Conservation (phyloP, 192 early-diverging fungal species). For the Coemansia sp. region DNA sequence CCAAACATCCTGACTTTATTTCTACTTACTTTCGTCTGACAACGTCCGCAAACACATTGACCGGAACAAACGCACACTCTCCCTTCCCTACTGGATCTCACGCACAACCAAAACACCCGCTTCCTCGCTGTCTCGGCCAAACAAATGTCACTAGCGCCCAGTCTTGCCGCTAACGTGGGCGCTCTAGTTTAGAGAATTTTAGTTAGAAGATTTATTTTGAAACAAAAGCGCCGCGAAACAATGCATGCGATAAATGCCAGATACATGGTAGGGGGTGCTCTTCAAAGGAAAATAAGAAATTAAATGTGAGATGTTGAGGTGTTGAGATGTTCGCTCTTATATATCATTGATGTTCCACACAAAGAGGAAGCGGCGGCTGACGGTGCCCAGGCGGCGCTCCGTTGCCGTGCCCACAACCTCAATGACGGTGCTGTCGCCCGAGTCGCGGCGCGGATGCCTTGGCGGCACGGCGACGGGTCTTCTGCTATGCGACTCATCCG, state of each 20-base stretch:
- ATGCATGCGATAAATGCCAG: background rate
- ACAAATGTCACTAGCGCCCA: too few relatives aligned
- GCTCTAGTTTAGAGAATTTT: too few relatives aligned
- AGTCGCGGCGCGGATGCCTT: conserved; percentile 14
- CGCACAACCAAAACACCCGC: too few relatives aligned
- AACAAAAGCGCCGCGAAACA: conserved; percentile 1
- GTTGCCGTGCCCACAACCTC: conserved; percentile 44
- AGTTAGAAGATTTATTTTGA: too few relatives aligned
- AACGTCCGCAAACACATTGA: too few relatives aligned
- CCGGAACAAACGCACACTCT: too few relatives aligned
- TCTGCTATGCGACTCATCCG: conserved; percentile 7
- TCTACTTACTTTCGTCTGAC: too few relatives aligned
- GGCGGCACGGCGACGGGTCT: background rate
- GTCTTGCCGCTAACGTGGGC: too few relatives aligned
- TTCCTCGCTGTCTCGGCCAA: too few relatives aligned
- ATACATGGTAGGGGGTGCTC: background rate
- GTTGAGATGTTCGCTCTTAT: background rate
- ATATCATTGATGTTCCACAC: conserved; percentile 51
- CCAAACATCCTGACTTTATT: too few relatives aligned
- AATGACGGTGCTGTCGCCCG: conserved; percentile 45
- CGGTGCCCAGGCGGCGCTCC: conserved; percentile 49
- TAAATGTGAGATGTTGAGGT: background rate
- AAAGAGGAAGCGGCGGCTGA: conserved; percentile 51
- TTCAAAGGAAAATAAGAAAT: conserved; percentile 1
- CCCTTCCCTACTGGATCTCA: too few relatives aligned